A percentile compares a stretch with the other conserved stretches of the same genome.
These are phyloP conservation scores for Albophoma yamanashiensis DNA, from an alignment of 2,329 filamentous ascomycete genomes.

Conservation along the genomic window DNA sequence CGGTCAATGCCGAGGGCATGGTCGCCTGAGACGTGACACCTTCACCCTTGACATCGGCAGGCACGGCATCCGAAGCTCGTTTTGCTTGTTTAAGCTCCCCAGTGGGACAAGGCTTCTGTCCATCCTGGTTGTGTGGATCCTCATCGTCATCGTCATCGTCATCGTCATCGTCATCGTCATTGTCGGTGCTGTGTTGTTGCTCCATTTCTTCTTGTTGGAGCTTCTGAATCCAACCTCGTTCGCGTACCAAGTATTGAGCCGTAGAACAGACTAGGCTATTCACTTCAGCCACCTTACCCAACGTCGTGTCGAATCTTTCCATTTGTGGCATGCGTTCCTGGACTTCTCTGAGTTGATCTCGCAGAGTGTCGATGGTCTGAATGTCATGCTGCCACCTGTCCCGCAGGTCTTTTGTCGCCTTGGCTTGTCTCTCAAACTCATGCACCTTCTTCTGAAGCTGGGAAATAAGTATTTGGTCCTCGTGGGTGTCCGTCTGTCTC, in stretches of 20 bases:
- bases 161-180: no score
- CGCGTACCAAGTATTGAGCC: constrained; percentile 14
- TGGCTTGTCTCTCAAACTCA: constrained; percentile 11
- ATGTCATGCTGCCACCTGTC: constrained; percentile 17
- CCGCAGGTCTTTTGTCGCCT: constrained; percentile 9
- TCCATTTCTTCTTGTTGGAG: constrained; percentile 4
- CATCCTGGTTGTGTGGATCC: background rate
- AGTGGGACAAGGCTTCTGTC: background rate
- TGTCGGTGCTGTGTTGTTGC: background rate
- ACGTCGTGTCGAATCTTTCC: constrained; percentile 11
- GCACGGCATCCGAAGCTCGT: background rate
- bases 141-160: background rate
- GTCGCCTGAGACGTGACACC: background rate
- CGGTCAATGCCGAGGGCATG: background rate
- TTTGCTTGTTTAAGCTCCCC: background rate
- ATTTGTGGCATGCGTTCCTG: constrained; percentile 12
- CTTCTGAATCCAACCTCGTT: constrained; percentile 18
- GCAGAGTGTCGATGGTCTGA: constrained; percentile 13
- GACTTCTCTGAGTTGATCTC: constrained; percentile 12
- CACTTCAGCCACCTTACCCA: constrained; percentile 15
- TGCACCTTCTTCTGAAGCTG: constrained; percentile 10
- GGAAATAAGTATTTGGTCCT: background rate
- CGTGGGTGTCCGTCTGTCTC: background rate
- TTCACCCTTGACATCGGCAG: background rate
- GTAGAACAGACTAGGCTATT: constrained; percentile 17